Conservation (phyloP, 2,329 filamentous ascomycete genomes). For the Diplodia sapinea region DNA sequence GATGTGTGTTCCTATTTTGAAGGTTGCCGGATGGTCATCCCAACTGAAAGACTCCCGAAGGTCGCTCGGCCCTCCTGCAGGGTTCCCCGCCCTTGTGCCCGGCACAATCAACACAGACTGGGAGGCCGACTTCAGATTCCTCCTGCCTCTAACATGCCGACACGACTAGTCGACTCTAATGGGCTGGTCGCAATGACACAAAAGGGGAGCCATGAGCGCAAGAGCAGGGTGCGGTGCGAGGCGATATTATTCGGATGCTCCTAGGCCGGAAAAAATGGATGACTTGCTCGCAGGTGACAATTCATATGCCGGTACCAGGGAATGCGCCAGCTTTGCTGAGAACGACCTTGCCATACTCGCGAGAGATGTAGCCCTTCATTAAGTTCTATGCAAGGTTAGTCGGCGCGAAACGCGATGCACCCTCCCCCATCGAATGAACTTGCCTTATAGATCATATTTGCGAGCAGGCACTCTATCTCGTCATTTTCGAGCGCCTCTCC, state of each 20-base stretch:
- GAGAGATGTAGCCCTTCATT: slow-evolving; percentile 98
- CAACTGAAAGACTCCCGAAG: neutral
- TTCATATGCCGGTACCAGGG: slow-evolving; percentile 75
- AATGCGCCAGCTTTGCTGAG: slow-evolving; percentile 93
- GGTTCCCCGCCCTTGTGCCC: neutral
- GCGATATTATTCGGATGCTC: neutral
- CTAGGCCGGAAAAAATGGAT: neutral
- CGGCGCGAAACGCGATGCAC: neutral
- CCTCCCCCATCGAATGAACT: slow-evolving; percentile 36
- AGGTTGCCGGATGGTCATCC: neutral
- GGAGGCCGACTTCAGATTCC: neutral
- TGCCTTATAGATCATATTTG: slow-evolving; percentile 99
- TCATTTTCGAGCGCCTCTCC: slow-evolving; percentile 75
- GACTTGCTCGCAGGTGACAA: neutral
- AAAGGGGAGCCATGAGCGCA: neutral
- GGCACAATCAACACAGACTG: neutral
- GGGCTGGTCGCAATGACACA: neutral
- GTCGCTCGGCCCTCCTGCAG: neutral
- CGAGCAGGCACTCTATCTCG: slow-evolving; percentile 92
- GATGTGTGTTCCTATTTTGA: neutral
- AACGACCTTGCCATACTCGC: slow-evolving; percentile 87
- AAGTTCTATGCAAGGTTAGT: slow-evolving; percentile 65
- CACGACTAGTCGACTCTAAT: neutral
- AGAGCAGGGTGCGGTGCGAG: neutral
- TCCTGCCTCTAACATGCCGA: neutral